Evolutionary conservation across 1,139 yeast genomes (phyloP).

Genomic region (Taphrina flavorubra): DNA sequence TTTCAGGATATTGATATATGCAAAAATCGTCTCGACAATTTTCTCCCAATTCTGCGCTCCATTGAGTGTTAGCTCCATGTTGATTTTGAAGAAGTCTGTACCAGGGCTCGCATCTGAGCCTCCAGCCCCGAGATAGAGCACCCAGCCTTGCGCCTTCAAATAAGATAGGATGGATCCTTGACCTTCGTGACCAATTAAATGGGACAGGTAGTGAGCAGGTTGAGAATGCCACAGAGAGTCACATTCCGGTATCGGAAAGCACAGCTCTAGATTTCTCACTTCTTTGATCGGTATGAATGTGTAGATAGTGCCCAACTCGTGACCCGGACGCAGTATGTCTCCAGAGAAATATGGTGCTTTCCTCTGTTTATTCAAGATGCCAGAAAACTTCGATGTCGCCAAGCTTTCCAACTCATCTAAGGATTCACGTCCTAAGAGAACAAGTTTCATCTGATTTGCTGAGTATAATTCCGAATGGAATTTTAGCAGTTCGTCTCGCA

Average conservation of each 20-base stretch:
- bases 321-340: constrained; percentile 54
- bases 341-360: constrained; percentile 55
- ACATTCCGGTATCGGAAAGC: constrained; percentile 78
- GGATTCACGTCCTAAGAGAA: constrained; percentile 79
- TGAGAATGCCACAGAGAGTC: constrained; percentile 66
- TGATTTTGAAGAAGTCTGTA: constrained; percentile 68
- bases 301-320: constrained; percentile 59
- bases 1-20: constrained; percentile 68
- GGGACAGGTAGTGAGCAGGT: constrained; percentile 75
- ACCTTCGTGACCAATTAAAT: constrained; percentile 89
- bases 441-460: constrained; percentile 83
- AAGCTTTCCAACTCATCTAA: constrained; percentile 72
- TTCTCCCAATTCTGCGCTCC: constrained; percentile 71
- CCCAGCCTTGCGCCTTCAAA: constrained; percentile 78
- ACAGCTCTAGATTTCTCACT: constrained; percentile 66
- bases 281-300: constrained; percentile 76
- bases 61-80: constrained; percentile 72
- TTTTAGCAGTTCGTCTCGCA: constrained; percentile 69
- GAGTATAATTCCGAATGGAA: constrained; percentile 67
- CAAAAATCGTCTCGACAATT: constrained; percentile 66
- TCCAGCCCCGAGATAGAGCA: constrained; percentile 77
- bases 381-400: constrained; percentile 71
- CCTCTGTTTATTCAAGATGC: constrained; percentile 63
- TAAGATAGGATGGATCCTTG: constrained; percentile 76
- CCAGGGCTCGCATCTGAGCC: constrained; percentile 71